Evolutionary conservation across 306 rosid species (phyloP), one percentile per base, ranked within the genome.

Genomic region (Fragaria iinumae): DNA sequence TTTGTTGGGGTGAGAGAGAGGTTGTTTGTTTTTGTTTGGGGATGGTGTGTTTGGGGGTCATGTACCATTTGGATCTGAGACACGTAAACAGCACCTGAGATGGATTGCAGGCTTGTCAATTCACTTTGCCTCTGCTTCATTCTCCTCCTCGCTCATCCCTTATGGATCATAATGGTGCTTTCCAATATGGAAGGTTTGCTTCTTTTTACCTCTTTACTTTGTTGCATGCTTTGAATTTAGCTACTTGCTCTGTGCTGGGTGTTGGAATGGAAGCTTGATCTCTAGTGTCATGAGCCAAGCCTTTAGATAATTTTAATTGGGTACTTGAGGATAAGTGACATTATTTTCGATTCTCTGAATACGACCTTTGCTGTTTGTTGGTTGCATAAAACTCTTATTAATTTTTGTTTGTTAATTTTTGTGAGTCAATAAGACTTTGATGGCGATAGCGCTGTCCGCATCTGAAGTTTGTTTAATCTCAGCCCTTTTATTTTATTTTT

Each of bases 181-280:
- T 96, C 99, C 73, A 95, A 95, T 87, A 91, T 91, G 97, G 99
- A 95, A 92, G 99, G 99, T 95, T 8, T 29, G 18, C 36, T 6
- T 72, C 27, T 64, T 59, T 57, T 13, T 59, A n/a, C 6, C 14
- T 47, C 11, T 44, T 71, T 45, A n/a, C 17, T 64, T 72, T 18
- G 8, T 49, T 48, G 73, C 64, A 13, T 50, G 48, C 75, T 67
- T 70, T 41, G 2, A 60, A 43, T 69, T 18, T 43, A 18, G 32
- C 27, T 72, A 9, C 67, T 39, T 20, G 18, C 39, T 12, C 23
- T 38, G 8, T 67, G 21, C 41, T 57, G 64, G 57, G 47, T 20
- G 6, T 55, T 55, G 48, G 56, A 25, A 27, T 69, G 29, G 53
- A 52, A 63, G 72, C 71, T 56, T 56, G 63, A 83, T 67, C 44